Evolutionary conservation across 371 early-diverging fungal genomes (phyloP), one percentile per base, ranked within the genome.

Genomic region (Chytridium lagenaria): DNA sequence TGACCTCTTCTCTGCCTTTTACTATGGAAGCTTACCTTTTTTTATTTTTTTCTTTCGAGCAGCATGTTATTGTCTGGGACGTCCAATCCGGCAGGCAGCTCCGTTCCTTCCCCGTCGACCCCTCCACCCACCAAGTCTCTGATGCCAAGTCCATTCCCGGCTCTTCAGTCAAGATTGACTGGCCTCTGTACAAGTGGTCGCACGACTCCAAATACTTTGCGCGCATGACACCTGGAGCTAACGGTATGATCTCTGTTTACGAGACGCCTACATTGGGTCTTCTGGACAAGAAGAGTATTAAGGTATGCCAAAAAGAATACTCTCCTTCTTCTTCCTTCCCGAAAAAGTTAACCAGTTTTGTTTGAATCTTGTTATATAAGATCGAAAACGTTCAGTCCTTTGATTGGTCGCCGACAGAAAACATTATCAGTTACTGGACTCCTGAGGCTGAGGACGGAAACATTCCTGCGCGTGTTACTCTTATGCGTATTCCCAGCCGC

Each of bases 171-270:
- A 91, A 92, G 55, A 87, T 92, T 57, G 89, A 88, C 69, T 96
- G 98, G 97, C 97, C 98, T 44, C 87, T 95, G 77, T 96, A 98
- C 90, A 97, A 96, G 86, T 99, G 97, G 96, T 94, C 97, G 67
- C 88, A 91, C 61, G 90, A 92, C 79, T 95, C 95, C 75, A 92
- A 92, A 78, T 95, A 95, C 89, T 89, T 98, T 84, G 98, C 97
- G 23, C 90, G 96, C 73, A 85, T 94, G 76, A 87, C 90, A 1
- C 92, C 91, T 50, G 95, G 93, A 19, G 84, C 89, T 57, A 87
- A 90, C 74, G 81, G 81, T 22, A 73, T 75, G 55, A 87, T 98
- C 63, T 87, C 90, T 36, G 89, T 98, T 30, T 98, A 98, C 76
- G 94, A 96, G 84, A 91, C 94, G 10, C 94, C 96, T 37, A 84